Percentiles rank a stretch among this genome's conserved stretches.
Conservation (phyloP, 2,329 filamentous ascomycete species). For the Ascochyta koolunga region DNA sequence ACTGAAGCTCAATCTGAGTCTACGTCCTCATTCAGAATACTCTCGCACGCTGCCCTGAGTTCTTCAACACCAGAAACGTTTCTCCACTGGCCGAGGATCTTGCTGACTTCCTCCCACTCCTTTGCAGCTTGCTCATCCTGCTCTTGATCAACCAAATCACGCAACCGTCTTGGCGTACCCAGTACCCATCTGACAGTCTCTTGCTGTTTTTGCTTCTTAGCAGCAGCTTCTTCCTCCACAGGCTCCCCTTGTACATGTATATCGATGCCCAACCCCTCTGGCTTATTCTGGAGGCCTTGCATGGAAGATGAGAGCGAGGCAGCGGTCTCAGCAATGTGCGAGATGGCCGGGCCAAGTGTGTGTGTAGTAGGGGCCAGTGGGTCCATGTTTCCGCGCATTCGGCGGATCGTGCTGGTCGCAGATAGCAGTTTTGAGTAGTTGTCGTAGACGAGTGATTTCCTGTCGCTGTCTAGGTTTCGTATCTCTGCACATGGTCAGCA, state of each 20-base stretch:
- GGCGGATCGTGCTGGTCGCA: constrained; percentile 94
- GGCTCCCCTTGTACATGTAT: constrained; percentile 31
- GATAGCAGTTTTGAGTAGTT: constrained; percentile 97
- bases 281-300: constrained; percentile 32
- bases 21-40: constrained; percentile 35
- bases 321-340: constrained; percentile 72
- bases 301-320: constrained; percentile 49
- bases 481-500: constrained; percentile 64
- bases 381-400: constrained; percentile 84
- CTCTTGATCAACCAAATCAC: constrained; percentile 64
- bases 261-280: constrained; percentile 33
- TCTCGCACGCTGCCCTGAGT: constrained; percentile 47
- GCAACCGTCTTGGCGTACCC: constrained; percentile 65
- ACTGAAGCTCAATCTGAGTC: constrained; percentile 30
- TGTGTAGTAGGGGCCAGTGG: constrained; percentile 75
- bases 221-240: constrained; percentile 33
- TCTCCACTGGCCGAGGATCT: constrained; percentile 52
- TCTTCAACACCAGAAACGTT: constrained; percentile 52
- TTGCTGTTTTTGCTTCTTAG: constrained; percentile 50
- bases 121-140: constrained; percentile 64
- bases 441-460: constrained; percentile 96
- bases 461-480: constrained; percentile 87
- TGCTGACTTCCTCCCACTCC: constrained; percentile 54
- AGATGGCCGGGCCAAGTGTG: constrained; percentile 74
- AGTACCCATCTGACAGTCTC: constrained; percentile 69